Evolutionary conservation across 352 stramenopile genomes (phyloP).

Genomic region (Phytophthora uliginosa): DNA sequence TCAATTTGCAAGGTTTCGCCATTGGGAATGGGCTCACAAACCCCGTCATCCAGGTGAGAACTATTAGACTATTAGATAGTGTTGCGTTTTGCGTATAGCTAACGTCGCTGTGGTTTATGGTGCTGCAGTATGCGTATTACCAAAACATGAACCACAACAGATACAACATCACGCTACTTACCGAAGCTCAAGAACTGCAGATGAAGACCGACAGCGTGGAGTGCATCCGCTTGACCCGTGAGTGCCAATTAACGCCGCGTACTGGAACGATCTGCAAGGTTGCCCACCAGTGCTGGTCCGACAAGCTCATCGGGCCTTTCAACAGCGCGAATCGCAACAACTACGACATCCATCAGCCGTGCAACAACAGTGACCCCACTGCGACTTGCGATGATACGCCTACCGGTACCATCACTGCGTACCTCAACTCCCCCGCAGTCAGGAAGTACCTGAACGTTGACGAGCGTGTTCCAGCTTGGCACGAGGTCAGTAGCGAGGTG

Average conservation of each 20-base stretch:
- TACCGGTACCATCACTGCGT: slow-evolving; percentile 52
- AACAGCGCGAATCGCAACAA: slow-evolving; percentile 39
- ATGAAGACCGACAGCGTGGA: slow-evolving; percentile 49
- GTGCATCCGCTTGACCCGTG: slow-evolving; percentile 51
- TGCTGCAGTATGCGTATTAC: slow-evolving; percentile 46
- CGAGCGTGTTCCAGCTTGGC: slow-evolving; percentile 60
- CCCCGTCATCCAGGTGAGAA: slow-evolving; percentile 43
- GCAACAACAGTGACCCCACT: slow-evolving; percentile 38
- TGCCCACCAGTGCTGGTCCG: slow-evolving; percentile 48
- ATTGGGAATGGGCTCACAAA: slow-evolving; percentile 69
- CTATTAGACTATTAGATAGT: neutral
- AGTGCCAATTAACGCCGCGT: slow-evolving; percentile 33
- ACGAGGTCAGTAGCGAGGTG: slow-evolving; percentile 91
- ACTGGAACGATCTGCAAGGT: slow-evolving; percentile 37
- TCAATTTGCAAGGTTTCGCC: slow-evolving; percentile 61
- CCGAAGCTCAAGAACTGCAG: slow-evolving; percentile 29
- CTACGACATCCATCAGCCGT: slow-evolving; percentile 60
- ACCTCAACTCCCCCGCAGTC: slow-evolving; percentile 68
- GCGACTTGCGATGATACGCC: slow-evolving; percentile 58
- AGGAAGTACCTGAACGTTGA: slow-evolving; percentile 48
- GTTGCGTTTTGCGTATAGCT: neutral
- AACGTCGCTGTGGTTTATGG: neutral
- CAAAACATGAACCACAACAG: slow-evolving; percentile 66
- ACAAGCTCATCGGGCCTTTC: slow-evolving; percentile 59
- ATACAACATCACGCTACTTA: slow-evolving; percentile 62